phyloP scores from a whole-genome alignment of 345 rosid species.

The Orychophragmus violaceus region DNA sequence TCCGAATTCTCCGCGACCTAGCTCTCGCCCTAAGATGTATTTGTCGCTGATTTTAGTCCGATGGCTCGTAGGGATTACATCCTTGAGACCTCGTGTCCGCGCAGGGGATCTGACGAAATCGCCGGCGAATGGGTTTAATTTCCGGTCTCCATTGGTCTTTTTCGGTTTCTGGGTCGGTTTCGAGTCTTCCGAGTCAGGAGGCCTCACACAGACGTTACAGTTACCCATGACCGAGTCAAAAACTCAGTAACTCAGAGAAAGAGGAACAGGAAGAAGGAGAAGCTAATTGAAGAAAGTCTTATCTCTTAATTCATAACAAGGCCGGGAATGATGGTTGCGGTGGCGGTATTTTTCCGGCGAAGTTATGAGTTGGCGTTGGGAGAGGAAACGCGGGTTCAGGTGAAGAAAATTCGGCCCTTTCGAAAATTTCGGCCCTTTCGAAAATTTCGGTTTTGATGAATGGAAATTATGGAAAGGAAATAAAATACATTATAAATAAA shows the following conservation, averaged over 20 bases:
- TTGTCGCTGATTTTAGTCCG: slow-evolving; percentile 75
- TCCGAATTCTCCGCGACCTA: slow-evolving; percentile 95
- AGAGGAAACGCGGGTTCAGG: slow-evolving; percentile 63
- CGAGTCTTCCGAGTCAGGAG: slow-evolving; percentile 41
- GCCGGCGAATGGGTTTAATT: slow-evolving; percentile 53
- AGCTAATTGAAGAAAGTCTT: neutral
- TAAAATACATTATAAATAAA: neutral
- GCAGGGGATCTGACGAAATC: slow-evolving; percentile 41
- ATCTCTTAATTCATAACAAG: neutral
- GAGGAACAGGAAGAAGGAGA: neutral
- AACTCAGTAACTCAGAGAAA: neutral
- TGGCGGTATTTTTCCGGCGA: neutral
- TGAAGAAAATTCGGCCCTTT: slow-evolving; percentile 37
- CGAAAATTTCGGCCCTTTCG: slow-evolving; percentile 36
- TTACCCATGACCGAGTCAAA: slow-evolving; percentile 59
- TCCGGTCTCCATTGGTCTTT: slow-evolving; percentile 35
- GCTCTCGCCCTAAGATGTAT: slow-evolving; percentile 76
- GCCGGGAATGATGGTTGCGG: neutral
- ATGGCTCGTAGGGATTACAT: slow-evolving; percentile 50
- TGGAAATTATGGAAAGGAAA: neutral
- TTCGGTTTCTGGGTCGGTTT: slow-evolving; percentile 28
- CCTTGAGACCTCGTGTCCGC: slow-evolving; percentile 70
- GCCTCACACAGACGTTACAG: slow-evolving; percentile 79
- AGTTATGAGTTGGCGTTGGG: neutral
- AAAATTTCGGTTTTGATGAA: slow-evolving; percentile 11